These are phyloP conservation scores for Elsinoe arachidis DNA, from an alignment of 2,329 filamentous ascomycete species.

Conservation along the genomic window DNA sequence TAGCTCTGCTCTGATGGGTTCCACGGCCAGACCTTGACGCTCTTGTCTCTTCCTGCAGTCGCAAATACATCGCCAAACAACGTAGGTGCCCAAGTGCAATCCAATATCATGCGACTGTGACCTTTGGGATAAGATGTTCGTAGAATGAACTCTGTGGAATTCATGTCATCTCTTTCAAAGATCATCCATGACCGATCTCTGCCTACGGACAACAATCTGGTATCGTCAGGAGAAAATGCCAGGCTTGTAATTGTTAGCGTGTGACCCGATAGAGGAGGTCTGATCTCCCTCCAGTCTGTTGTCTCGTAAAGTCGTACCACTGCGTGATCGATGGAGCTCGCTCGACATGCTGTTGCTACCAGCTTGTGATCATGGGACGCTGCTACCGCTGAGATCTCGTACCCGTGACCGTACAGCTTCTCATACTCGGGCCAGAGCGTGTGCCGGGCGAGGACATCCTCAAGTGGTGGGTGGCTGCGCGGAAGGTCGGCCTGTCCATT, in stretches of 20 bases:
- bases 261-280: slow-evolving; percentile 74
- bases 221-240: slow-evolving; percentile 67
- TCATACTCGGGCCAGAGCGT: slow-evolving; percentile 94
- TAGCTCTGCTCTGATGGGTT: slow-evolving; percentile 1
- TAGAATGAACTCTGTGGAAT: slow-evolving; percentile 45
- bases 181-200: slow-evolving; percentile 86
- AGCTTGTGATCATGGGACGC: slow-evolving; percentile 64
- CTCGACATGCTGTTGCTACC: slow-evolving; percentile 86
- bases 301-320: slow-evolving; percentile 90
- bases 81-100: slow-evolving; percentile 68
- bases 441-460: slow-evolving; percentile 80
- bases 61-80: slow-evolving; percentile 52
- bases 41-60: slow-evolving; percentile 85
- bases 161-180: slow-evolving; percentile 49
- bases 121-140: slow-evolving; percentile 67
- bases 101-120: slow-evolving; percentile 86
- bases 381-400: slow-evolving; percentile 86
- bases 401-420: slow-evolving; percentile 95
- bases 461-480: slow-evolving; percentile 65
- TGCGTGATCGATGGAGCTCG: slow-evolving; percentile 86
- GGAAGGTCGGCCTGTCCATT: slow-evolving; percentile 44
- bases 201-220: slow-evolving; percentile 74
- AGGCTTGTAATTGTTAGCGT: slow-evolving; percentile 77
- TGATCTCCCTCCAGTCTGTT: slow-evolving; percentile 75
- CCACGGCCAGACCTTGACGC: slow-evolving; percentile 53